Percentiles rank a stretch among this genome's conserved stretches.
phyloP scores from a whole-genome alignment of 2,329 filamentous ascomycete genomes.

The Hymenoscyphus scutula region DNA sequence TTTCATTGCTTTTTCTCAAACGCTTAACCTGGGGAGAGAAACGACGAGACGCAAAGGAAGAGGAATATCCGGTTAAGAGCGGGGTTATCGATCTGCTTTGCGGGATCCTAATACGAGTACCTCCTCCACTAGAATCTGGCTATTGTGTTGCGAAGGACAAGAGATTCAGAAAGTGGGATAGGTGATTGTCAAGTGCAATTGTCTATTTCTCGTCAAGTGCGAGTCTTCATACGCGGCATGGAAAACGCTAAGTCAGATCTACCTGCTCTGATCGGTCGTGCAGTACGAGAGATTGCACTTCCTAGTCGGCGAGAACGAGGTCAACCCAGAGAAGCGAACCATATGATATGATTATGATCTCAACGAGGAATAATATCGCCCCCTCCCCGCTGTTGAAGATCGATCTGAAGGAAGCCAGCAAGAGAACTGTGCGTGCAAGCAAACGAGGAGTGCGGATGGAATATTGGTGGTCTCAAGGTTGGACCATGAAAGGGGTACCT shows the following conservation, averaged over 20 bases:
- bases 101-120: neutral
- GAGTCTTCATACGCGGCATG: neutral
- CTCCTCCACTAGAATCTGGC: neutral
- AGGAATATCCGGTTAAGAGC: neutral
- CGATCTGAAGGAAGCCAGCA: neutral
- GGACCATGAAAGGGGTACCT: neutral
- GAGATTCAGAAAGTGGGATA: constrained; percentile 2
- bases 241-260: neutral
- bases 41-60: neutral
- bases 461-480: neutral
- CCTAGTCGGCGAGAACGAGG: neutral
- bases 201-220: neutral
- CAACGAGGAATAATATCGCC: neutral
- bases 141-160: neutral
- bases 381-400: constrained; percentile 2
- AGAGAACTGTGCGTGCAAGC: constrained; percentile 2
- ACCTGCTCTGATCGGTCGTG: neutral
- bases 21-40: neutral
- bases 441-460: neutral
- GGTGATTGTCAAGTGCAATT: neutral
- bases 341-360: neutral
- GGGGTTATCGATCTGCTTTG: neutral
- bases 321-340: neutral
- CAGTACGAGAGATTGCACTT: neutral
- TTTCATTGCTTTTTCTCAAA: constrained; percentile 1